These are phyloP conservation scores for Fraxinus velutina DNA, from an alignment of 305 asterid species.

Conservation along the genomic window DNA sequence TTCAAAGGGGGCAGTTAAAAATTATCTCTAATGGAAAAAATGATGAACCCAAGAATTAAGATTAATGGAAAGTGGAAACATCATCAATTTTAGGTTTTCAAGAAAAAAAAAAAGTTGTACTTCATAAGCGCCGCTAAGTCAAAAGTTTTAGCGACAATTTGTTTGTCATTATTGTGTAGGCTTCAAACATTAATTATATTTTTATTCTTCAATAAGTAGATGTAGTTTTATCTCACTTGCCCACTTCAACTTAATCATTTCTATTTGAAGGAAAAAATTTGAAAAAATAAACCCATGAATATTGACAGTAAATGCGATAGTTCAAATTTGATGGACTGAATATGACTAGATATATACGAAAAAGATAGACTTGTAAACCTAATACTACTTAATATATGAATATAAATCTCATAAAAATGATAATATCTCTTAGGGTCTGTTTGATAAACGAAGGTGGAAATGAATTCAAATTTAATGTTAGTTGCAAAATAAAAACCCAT, in stretches of 20 bases:
- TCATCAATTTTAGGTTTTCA: conserved; percentile 1
- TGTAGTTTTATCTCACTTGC: not conserved
- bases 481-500: too few species aligned
- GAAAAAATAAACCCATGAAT: not conserved
- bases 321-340: not conserved
- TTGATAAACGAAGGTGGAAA: too few species aligned
- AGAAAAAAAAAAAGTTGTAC: not conserved
- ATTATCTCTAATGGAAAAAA: not conserved
- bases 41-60: not conserved
- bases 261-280: not conserved
- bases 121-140: conserved; percentile 22
- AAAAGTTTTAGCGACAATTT: conserved; percentile 17
- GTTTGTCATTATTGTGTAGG: conserved; percentile 22
- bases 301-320: not conserved
- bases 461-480: too few species aligned
- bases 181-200: conserved; percentile 9
- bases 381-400: not conserved
- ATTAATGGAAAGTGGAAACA: conserved; percentile 4
- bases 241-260: not conserved
- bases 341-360: not conserved
- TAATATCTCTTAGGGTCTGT: not conserved
- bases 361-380: not conserved
- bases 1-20: conserved; percentile 77
- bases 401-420: not conserved
- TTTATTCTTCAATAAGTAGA: not conserved